A percentile compares a stretch with the other conserved stretches of the same genome.
Conservation (phyloP, 306 rosid genomes). For the Quercus engelmannii region DNA sequence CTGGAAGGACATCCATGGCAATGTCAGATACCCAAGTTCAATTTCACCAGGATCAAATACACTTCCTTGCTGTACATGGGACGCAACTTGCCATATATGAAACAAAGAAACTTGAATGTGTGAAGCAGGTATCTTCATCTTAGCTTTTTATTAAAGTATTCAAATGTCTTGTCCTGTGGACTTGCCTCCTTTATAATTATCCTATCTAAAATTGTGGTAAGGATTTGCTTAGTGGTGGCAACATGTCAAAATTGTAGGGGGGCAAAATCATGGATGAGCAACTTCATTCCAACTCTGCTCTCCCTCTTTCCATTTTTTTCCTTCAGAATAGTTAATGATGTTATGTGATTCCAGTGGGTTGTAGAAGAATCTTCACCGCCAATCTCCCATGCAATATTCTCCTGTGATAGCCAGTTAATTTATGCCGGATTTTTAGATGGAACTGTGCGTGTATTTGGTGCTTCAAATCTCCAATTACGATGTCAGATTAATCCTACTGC, state of each 20-base stretch:
- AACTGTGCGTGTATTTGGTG: slow-evolving; percentile 45
- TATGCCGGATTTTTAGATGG: slow-evolving; percentile 64
- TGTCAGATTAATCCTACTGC: slow-evolving; percentile 62
- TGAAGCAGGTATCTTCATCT: slow-evolving; percentile 44
- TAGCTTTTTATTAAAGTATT: background rate
- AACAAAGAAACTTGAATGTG: slow-evolving; percentile 49
- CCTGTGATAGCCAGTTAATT: slow-evolving; percentile 66
- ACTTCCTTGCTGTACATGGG: slow-evolving; percentile 54
- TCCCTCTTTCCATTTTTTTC: background rate
- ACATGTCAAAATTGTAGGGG: background rate
- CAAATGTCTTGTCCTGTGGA: background rate
- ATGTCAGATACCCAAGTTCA: slow-evolving; percentile 58
- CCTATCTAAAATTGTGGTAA: background rate
- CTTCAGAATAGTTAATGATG: background rate
- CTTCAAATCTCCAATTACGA: slow-evolving; percentile 49
- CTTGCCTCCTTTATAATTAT: background rate
- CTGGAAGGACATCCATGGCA: slow-evolving; percentile 41
- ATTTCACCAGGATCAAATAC: slow-evolving; percentile 59
- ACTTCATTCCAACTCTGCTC: background rate
- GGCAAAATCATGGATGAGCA: background rate
- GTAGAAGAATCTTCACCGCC: slow-evolving; percentile 77
- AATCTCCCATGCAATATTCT: slow-evolving; percentile 85
- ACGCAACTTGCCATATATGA: slow-evolving; percentile 56
- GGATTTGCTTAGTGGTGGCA: background rate
- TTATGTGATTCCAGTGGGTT: slow-evolving; percentile 45